A percentile compares a stretch with the other conserved stretches of the same genome.
phyloP scores from a whole-genome alignment of 345 rosid genomes.

The Salix viminalis region DNA sequence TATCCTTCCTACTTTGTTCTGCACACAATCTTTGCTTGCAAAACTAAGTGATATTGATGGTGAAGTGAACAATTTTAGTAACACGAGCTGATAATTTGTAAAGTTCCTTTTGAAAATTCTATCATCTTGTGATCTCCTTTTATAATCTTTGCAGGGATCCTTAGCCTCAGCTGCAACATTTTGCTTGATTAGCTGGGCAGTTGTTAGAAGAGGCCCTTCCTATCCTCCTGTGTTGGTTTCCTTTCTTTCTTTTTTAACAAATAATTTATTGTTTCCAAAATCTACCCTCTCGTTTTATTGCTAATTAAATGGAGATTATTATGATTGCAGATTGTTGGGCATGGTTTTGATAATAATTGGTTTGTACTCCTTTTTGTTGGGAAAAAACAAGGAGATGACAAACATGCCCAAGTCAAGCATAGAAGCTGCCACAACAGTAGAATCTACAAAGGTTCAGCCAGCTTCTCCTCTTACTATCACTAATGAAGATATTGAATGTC shows the following conservation, averaged over 20 bases:
- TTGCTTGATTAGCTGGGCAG: slow-evolving; percentile 15
- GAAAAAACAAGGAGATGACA: slow-evolving; percentile 27
- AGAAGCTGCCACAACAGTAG: neutral
- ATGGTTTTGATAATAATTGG: slow-evolving; percentile 36
- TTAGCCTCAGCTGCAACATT: slow-evolving; percentile 40
- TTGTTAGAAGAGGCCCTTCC: slow-evolving; percentile 38
- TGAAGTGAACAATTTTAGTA: too few species aligned
- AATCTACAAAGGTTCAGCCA: neutral
- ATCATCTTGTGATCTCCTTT: too few species aligned
- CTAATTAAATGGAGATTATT: too few species aligned
- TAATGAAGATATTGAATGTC: neutral
- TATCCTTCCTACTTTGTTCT: neutral
- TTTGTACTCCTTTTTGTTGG: slow-evolving; percentile 43
- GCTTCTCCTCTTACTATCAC: neutral
- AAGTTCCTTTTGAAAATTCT: too few species aligned
- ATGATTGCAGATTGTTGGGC: neutral
- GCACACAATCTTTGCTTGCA: neutral
- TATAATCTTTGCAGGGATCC: slow-evolving; percentile 32
- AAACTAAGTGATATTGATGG: too few species aligned
- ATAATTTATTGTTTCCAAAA: too few species aligned
- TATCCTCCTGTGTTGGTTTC: slow-evolving; percentile 41
- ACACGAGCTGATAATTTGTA: too few species aligned
- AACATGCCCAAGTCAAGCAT: neutral
- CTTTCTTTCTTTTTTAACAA: too few species aligned
- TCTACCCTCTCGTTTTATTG: too few species aligned